Evolutionary conservation across 768 basidiomycete genomes (phyloP).

Genomic region (Leucogyrophana mollusca): DNA sequence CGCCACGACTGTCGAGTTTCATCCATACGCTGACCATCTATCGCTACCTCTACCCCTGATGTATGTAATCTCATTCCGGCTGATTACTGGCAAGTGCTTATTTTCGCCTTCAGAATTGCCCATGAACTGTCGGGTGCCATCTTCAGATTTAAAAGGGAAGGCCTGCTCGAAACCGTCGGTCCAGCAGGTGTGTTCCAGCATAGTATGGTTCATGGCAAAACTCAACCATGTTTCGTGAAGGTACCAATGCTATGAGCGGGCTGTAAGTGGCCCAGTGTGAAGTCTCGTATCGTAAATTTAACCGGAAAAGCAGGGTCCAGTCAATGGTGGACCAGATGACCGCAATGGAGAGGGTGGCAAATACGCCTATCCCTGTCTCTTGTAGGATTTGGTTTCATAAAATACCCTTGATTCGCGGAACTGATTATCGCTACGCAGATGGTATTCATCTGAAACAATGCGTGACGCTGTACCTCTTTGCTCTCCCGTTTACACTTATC

Average conservation of each 20-base stretch:
- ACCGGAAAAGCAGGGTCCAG: constrained; percentile 50
- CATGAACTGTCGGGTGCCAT: constrained; percentile 73
- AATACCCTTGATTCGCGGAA: background rate
- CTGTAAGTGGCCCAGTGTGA: constrained; percentile 40
- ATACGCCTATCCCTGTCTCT: constrained; percentile 78
- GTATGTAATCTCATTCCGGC: constrained; percentile 34
- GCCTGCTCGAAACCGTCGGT: constrained; percentile 85
- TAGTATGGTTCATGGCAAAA: too few relatives aligned
- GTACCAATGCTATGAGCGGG: constrained; percentile 73
- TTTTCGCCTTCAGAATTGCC: constrained; percentile 53
- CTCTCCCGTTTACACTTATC: constrained; percentile 84
- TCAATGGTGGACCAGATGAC: constrained; percentile 84
- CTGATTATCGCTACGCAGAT: constrained; percentile 42
- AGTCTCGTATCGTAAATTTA: background rate
- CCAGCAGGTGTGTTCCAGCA: constrained; percentile 60
- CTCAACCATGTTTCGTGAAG: constrained; percentile 33
- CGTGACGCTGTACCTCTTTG: constrained; percentile 89
- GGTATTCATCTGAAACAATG: constrained; percentile 94
- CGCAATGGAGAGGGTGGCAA: constrained; percentile 88
- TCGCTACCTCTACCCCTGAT: constrained; percentile 82
- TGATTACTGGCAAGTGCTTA: background rate
- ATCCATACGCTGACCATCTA: constrained; percentile 52
- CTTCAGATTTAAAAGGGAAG: constrained; percentile 76
- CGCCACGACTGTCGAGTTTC: constrained; percentile 57
- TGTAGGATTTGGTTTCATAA: constrained; percentile 45